Evolutionary conservation across 2,329 filamentous ascomycete genomes (phyloP).

Genomic region (Clonostachys byssicola): DNA sequence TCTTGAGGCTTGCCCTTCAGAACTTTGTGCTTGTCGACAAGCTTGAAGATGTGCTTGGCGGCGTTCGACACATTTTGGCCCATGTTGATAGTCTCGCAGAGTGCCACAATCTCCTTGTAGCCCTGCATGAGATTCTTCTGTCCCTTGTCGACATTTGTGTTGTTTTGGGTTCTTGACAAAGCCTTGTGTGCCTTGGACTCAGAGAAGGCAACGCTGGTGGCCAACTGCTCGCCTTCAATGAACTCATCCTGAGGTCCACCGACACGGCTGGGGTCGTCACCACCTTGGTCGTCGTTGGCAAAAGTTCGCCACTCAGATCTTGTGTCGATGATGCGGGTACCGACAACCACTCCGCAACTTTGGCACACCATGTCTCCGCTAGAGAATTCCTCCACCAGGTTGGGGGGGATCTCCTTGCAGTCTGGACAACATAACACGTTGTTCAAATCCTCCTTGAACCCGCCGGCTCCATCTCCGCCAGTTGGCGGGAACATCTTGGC

Average conservation of each 20-base stretch:
- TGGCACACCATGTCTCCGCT: slow-evolving; percentile 90
- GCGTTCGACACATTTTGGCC: slow-evolving; percentile 79
- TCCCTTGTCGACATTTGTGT: slow-evolving; percentile 77
- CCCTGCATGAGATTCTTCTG: slow-evolving; percentile 79
- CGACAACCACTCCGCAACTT: slow-evolving; percentile 86
- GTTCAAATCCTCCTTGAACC: slow-evolving; percentile 80
- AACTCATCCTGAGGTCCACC: slow-evolving; percentile 90
- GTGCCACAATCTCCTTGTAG: slow-evolving; percentile 82
- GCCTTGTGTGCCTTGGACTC: slow-evolving; percentile 70
- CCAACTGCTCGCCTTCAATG: slow-evolving; percentile 83
- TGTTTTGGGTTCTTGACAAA: slow-evolving; percentile 80
- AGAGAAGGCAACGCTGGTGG: slow-evolving; percentile 82
- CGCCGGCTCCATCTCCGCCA: slow-evolving; percentile 19
- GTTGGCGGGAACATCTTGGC: slow-evolving; percentile 41
- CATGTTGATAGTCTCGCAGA: slow-evolving; percentile 82
- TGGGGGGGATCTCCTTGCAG: slow-evolving; percentile 88
- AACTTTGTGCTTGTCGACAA: slow-evolving; percentile 85
- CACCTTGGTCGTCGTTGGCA: slow-evolving; percentile 94
- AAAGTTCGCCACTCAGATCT: slow-evolving; percentile 99
- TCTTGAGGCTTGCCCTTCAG: slow-evolving; percentile 96
- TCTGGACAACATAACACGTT: slow-evolving; percentile 83
- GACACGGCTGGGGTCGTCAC: slow-evolving; percentile 96
- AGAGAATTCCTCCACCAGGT: slow-evolving; percentile 88
- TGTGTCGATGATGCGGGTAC: slow-evolving; percentile 88
- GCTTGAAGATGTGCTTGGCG: slow-evolving; percentile 93